Evolutionary conservation across 805 yeast genomes (phyloP), one percentile per base, ranked within the genome.

Genomic region (Candida bentonensis): DNA sequence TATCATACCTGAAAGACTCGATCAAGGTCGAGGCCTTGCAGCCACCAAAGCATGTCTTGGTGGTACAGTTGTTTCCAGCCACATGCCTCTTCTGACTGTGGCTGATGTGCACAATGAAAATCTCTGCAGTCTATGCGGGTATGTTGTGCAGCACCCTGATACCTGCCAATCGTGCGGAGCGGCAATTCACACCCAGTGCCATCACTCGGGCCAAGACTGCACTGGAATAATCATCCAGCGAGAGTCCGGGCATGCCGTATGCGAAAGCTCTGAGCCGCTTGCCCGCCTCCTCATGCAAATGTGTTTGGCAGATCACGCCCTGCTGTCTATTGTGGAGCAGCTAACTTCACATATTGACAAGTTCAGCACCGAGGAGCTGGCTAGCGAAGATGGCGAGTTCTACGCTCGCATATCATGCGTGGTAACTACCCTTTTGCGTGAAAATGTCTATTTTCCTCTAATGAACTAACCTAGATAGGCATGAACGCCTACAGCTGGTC

Each of bases 401-500:
- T n/a, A 25, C 11, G 27, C 27, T 25, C 27, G 13, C 27, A 9
- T 30, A 15, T 11, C 36, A 9, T 30, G 36, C n/a, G 7, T 30
- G 11, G 36, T 30, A 30, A 11, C 7, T 15, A 9, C 36, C 36
- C 36, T n/a, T 30, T n/a, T n/a, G n/a, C n/a, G n/a, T n/a, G n/a
- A n/a, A n/a, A n/a, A n/a, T n/a, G 36, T 15, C 7, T 13, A 9
- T 30, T 15, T 9, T 30, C 7, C 36, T 13, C 36, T n/a, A 11
- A 7, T 11, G 7, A 30, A 11, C 36, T 30, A 30, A 30, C 36
- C 5, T 17, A 30, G 36, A 15, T 46, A 9, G 28, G 22, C 15
- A 44, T 44, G 25, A 44, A 46, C 34, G 33, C 46, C 21, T 44
- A 43, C 39, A 17, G 36, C 4, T 45, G 47, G 47, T 44, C 23